Evolutionary conservation across 768 basidiomycete genomes (phyloP).

Genomic region (Hygrocybe coccinea): DNA sequence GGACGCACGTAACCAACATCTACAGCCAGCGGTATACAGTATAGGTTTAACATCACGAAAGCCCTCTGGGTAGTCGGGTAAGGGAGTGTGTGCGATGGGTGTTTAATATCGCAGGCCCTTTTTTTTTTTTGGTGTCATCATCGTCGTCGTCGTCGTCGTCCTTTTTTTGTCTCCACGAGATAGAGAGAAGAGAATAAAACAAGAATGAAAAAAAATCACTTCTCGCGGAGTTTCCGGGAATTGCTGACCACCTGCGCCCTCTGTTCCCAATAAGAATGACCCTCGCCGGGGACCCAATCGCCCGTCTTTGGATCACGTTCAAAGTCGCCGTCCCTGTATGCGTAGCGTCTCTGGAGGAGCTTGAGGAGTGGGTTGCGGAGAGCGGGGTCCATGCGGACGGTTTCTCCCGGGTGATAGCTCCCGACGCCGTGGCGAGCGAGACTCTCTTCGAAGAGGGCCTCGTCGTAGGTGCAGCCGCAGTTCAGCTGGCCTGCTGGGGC

Average conservation of each 20-base stretch:
- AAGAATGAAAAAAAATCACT: not conserved
- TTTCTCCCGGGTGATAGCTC: constrained; percentile 79
- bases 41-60: too few species aligned
- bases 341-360: constrained; percentile 66
- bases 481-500: constrained; percentile 76
- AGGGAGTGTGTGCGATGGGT: too few species aligned
- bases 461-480: constrained; percentile 80
- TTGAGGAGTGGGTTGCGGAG: constrained; percentile 74
- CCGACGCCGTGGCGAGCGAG: constrained; percentile 74
- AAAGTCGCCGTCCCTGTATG: constrained; percentile 82
- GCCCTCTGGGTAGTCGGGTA: too few species aligned
- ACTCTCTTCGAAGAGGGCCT: constrained; percentile 84
- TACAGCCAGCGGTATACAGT: too few species aligned
- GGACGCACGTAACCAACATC: too few species aligned
- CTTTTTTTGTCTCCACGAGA: not conserved
- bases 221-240: constrained; percentile 31
- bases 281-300: constrained; percentile 66
- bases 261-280: constrained; percentile 58
- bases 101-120: too few species aligned
- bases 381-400: constrained; percentile 84
- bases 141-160: too few species aligned
- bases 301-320: constrained; percentile 63
- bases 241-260: constrained; percentile 38
- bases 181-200: not conserved
- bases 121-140: too few species aligned